Conservation (phyloP, 2,329 filamentous ascomycete genomes). For the Pseudogymnoascus sp. region DNA sequence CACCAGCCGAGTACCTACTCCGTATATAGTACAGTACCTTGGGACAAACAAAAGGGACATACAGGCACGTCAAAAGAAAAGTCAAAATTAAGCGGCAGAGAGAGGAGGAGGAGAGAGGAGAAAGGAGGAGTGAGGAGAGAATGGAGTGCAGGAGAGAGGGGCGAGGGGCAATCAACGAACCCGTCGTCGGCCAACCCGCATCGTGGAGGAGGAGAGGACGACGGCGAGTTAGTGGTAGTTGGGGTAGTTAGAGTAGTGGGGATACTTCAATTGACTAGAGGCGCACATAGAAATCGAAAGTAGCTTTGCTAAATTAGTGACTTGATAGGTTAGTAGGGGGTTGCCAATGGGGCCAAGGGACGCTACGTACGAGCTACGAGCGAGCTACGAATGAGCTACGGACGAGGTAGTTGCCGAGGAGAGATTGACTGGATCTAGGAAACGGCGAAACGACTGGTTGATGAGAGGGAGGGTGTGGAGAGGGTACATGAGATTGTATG, state of each 20-base stretch:
- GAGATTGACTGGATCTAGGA: conserved; percentile 6
- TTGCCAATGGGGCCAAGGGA: background rate
- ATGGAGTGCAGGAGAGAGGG: background rate
- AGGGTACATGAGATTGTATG: background rate
- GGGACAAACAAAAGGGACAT: background rate
- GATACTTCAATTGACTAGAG: background rate
- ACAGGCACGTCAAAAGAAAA: background rate
- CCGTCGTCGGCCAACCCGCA: conserved; percentile 4
- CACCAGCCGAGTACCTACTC: background rate
- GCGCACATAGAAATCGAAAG: background rate
- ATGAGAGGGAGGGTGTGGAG: background rate
- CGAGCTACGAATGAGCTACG: background rate
- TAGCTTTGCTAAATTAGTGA: background rate
- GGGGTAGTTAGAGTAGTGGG: background rate
- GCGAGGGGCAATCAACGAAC: conserved; percentile 2
- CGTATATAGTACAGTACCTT: conserved; percentile 1
- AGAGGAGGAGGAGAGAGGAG: background rate
- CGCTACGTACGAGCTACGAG: background rate
- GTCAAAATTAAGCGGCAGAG: background rate
- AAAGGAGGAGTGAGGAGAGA: background rate
- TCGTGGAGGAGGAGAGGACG: background rate
- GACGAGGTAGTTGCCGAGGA: background rate
- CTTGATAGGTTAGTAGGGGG: background rate
- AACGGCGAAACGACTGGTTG: background rate
- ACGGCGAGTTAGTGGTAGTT: conserved; percentile 1